phyloP scores from a whole-genome alignment of 768 basidiomycete genomes.

The Lactarius hatsudake region DNA sequence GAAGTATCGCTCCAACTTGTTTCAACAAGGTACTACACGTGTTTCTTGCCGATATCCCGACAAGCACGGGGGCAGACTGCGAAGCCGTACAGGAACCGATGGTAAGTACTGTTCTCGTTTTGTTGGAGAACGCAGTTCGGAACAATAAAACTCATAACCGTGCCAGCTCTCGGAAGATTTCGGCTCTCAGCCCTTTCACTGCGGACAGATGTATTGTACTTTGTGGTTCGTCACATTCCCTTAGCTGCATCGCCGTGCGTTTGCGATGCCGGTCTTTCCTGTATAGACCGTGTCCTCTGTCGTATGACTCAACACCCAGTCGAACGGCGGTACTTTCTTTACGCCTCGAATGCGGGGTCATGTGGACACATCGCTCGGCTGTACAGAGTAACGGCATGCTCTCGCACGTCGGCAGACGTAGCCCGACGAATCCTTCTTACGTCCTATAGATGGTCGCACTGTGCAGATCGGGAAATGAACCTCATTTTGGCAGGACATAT shows the following conservation, averaged over 20 bases:
- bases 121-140: background rate
- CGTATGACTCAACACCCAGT: slow-evolving; percentile 28
- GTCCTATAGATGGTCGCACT: slow-evolving; percentile 13
- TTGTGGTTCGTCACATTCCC: slow-evolving; percentile 28
- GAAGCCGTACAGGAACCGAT: slow-evolving; percentile 18
- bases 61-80: slow-evolving; percentile 18
- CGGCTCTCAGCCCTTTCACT: slow-evolving; percentile 30
- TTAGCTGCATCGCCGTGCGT: slow-evolving; percentile 30
- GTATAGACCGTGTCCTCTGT: slow-evolving; percentile 20
- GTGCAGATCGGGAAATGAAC: slow-evolving; percentile 27
- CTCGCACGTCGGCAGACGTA: slow-evolving; percentile 16
- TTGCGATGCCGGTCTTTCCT: slow-evolving; percentile 27
- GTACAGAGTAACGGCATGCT: slow-evolving; percentile 4
- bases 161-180: slow-evolving; percentile 27
- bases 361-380: slow-evolving; percentile 18
- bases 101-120: background rate
- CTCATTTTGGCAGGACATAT: slow-evolving; percentile 23
- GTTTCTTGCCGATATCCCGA: slow-evolving; percentile 18
- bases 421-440: background rate
- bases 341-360: slow-evolving; percentile 12
- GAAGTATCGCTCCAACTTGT: background rate
- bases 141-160: background rate
- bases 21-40: slow-evolving; percentile 8
- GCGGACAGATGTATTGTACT: slow-evolving; percentile 26
- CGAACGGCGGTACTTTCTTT: slow-evolving; percentile 25